A percentile compares a stretch with the other conserved stretches of the same genome.
Evolutionary conservation across 495 filamentous ascomycete genomes (phyloP).

Genomic region (Penicillium malachiteum): DNA sequence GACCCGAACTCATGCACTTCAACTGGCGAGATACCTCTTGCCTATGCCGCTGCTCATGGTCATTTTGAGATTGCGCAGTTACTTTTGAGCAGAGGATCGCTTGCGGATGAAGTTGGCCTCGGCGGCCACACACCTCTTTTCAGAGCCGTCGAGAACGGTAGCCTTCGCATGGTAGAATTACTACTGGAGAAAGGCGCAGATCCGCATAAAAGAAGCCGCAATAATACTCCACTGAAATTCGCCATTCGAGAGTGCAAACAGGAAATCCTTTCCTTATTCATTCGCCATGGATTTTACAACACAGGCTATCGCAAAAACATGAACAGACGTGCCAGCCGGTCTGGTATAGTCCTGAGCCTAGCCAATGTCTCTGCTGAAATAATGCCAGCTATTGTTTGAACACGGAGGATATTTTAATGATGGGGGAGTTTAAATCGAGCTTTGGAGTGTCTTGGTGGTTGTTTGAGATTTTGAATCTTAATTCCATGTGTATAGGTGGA

Average conservation of each 20-base stretch:
- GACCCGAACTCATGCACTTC: constrained; percentile 39
- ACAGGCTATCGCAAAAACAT: not conserved
- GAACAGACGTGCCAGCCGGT: not conserved
- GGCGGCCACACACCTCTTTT: constrained; percentile 14
- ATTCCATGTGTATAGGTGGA: too few relatives aligned
- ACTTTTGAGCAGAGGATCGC: constrained; percentile 32
- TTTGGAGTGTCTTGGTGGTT: too few relatives aligned
- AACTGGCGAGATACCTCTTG: constrained; percentile 36
- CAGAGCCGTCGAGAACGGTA: constrained; percentile 10
- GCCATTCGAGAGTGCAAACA: not conserved
- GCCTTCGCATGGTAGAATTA: not conserved
- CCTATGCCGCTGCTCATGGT: constrained; percentile 38
- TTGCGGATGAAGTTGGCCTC: constrained; percentile 22
- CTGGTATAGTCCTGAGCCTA: not conserved
- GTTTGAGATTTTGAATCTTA: too few relatives aligned
- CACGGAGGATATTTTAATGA: too few relatives aligned
- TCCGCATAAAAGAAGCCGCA: constrained; percentile 1
- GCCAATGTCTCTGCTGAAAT: not conserved
- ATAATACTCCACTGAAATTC: constrained; percentile 1
- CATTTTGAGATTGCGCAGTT: constrained; percentile 35
- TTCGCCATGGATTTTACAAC: constrained; percentile 1
- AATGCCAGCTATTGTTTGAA: too few relatives aligned
- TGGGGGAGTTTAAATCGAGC: too few relatives aligned
- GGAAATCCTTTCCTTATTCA: constrained; percentile 13
- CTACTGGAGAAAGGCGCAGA: constrained; percentile 1